Conservation (phyloP, 345 rosid genomes). For the Citrus trifoliata region DNA sequence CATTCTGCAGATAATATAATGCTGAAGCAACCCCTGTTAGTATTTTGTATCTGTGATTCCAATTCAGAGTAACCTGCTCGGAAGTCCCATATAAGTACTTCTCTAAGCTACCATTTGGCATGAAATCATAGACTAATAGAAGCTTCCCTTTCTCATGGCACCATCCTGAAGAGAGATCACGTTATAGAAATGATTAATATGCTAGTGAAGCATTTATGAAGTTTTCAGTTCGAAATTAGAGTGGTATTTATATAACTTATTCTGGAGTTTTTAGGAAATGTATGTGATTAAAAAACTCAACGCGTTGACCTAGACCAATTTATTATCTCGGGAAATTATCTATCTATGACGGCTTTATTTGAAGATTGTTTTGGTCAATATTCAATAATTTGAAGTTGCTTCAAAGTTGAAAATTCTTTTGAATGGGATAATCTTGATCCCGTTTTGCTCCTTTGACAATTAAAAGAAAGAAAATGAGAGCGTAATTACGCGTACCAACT, state of each 20-base stretch:
- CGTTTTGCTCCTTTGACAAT: no score
- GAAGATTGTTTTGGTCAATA: not conserved
- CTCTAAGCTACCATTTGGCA: conserved; percentile 59
- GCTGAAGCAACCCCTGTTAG: conserved; percentile 43
- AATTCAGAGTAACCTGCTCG: conserved; percentile 6
- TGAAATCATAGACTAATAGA: conserved; percentile 43
- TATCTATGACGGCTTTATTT: not conserved
- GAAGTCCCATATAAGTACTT: conserved; percentile 23
- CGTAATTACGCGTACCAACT: conserved; percentile 27
- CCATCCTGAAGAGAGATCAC: conserved; percentile 30
- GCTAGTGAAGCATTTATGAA: not conserved
- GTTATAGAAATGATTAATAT: not conserved
- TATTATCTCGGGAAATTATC: no score
- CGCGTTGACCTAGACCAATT: not conserved
- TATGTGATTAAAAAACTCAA: not conserved
- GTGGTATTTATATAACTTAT: not conserved
- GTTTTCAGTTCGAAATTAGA: not conserved
- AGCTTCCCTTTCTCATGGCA: conserved; percentile 41
- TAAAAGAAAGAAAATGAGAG: no score
- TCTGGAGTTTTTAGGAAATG: not conserved
- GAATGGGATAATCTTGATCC: no score
- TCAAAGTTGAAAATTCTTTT: no score
- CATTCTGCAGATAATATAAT: conserved; percentile 37
- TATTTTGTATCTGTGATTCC: conserved; percentile 33
- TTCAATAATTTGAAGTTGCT: no score